Evolutionary conservation across 2,329 filamentous ascomycete species (phyloP).

Genomic region (Diaporthe vexans): DNA sequence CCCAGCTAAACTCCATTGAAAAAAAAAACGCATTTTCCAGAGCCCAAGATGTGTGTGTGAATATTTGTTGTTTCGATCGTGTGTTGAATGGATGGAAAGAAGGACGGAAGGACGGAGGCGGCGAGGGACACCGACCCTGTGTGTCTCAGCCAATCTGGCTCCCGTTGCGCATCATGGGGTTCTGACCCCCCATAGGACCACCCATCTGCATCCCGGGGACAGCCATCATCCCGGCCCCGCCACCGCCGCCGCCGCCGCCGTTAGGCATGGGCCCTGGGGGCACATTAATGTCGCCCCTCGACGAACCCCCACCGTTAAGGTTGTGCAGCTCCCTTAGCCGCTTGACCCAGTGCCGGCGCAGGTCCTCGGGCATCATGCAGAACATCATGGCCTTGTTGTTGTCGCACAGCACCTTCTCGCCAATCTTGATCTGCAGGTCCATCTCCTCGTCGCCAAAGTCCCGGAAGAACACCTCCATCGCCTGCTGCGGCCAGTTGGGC

Average conservation of each 20-base stretch:
- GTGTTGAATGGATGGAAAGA: no score
- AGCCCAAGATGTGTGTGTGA: not conserved
- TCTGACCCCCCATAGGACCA: slow-evolving; percentile 3
- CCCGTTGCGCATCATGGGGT: slow-evolving; percentile 37
- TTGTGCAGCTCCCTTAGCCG: slow-evolving; percentile 63
- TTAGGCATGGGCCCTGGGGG: not conserved
- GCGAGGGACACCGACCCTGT: no score
- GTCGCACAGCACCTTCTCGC: slow-evolving; percentile 70
- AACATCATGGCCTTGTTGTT: slow-evolving; percentile 73
- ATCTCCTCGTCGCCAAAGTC: slow-evolving; percentile 70
- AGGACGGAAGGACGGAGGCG: no score
- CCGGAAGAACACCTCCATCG: slow-evolving; percentile 70
- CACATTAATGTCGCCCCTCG: slow-evolving; percentile 27
- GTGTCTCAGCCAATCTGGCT: slow-evolving; percentile 40
- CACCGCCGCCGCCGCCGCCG: not conserved
- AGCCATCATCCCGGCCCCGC: slow-evolving; percentile 31
- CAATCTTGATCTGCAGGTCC: slow-evolving; percentile 71
- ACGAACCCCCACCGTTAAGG: slow-evolving; percentile 44
- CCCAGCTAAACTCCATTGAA: slow-evolving; percentile 3
- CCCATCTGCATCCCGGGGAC: slow-evolving; percentile 39
- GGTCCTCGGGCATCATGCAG: slow-evolving; percentile 69
- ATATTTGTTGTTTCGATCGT: not conserved
- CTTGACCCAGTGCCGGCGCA: slow-evolving; percentile 70
- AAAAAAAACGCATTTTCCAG: slow-evolving; percentile 1
- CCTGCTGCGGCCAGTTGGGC: slow-evolving; percentile 69